Percentiles rank a stretch among this genome's conserved stretches.
Conservation (phyloP, 78 protist genomes). For the Protostelium mycophagum region DNA sequence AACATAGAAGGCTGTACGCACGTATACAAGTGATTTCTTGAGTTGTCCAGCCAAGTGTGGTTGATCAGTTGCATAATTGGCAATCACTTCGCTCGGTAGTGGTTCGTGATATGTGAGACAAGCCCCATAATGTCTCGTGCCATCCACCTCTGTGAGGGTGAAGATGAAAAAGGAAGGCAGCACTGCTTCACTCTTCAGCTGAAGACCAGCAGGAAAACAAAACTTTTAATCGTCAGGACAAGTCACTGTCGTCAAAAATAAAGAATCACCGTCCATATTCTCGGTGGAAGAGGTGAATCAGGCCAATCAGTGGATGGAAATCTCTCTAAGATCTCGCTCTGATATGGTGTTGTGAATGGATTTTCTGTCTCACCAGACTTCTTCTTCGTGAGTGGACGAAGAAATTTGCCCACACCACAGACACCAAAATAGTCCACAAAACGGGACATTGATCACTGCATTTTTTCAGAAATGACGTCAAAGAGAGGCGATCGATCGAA, state of each 20-base stretch:
- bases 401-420: background rate
- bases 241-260: background rate
- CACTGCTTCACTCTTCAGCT: background rate
- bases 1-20: background rate
- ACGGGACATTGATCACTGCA: background rate
- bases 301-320: background rate
- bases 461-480: too few species aligned
- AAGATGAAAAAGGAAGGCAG: constrained; percentile 44
- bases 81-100: constrained; percentile 29
- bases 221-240: background rate
- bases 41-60: background rate
- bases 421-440: background rate
- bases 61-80: background rate
- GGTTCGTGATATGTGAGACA: constrained; percentile 29
- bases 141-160: constrained; percentile 42
- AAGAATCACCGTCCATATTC: background rate
- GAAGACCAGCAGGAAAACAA: constrained; percentile 52
- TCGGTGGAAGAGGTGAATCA: background rate
- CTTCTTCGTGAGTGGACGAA: background rate
- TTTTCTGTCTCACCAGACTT: background rate
- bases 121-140: constrained; percentile 40
- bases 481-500: too few species aligned
- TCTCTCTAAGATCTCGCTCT: background rate
- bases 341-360: background rate
- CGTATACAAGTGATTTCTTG: background rate